These are phyloP conservation scores for Chrysoporthe cubensis DNA, from an alignment of 2,329 filamentous ascomycete species.

Conservation along the genomic window DNA sequence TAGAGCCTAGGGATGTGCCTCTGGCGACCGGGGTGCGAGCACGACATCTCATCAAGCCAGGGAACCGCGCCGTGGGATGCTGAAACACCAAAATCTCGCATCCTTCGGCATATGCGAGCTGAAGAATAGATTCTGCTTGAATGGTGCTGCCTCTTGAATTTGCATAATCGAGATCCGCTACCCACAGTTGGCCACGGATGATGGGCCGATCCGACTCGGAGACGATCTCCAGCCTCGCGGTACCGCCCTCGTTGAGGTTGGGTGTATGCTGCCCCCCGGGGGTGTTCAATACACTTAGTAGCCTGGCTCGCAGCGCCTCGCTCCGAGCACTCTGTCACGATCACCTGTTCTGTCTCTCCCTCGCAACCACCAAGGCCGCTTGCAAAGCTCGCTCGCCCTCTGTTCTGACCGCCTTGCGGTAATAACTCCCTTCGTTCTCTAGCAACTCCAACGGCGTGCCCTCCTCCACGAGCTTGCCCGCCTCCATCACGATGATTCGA, in stretches of 20 bases:
- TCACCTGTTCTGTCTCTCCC: background rate
- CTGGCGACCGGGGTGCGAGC: constrained; percentile 5
- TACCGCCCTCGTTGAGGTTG: background rate
- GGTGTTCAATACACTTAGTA: background rate
- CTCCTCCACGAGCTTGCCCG: constrained; percentile 14
- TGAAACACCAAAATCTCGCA: background rate
- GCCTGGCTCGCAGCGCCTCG: background rate
- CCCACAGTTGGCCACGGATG: background rate
- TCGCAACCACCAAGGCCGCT: constrained; percentile 11
- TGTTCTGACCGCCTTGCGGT: background rate
- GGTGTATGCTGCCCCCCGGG: background rate
- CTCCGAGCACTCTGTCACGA: background rate
- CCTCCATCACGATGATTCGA: constrained; percentile 13
- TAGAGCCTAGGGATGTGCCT: background rate
- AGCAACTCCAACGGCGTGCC: constrained; percentile 11
- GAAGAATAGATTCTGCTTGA: background rate
- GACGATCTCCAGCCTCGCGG: background rate
- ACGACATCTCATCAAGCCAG: constrained; percentile 15
- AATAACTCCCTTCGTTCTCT: constrained; percentile 1
- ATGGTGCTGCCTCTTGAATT: background rate
- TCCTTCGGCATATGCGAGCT: background rate
- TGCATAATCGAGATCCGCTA: background rate
- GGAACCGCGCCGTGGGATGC: background rate
- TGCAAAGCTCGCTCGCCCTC: constrained; percentile 3
- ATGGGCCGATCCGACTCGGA: background rate